Percentiles rank a stretch among this genome's conserved stretches.
phyloP scores from a whole-genome alignment of 192 early-diverging fungal species.

The Funneliformis mosseae region DNA sequence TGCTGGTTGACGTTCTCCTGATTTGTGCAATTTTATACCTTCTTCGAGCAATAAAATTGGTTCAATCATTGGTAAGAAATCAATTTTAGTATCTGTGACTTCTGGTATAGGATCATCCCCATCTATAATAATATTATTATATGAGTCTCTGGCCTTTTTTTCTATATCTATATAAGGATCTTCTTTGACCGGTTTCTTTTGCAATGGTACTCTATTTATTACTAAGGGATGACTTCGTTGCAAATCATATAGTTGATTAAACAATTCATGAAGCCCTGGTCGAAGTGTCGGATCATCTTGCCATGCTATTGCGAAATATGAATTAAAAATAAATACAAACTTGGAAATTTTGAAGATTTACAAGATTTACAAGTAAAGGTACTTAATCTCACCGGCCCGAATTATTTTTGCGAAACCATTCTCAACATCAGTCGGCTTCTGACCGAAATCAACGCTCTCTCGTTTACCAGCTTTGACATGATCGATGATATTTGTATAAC shows the following conservation, averaged over 20 bases:
- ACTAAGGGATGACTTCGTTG: neutral
- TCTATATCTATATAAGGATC: neutral
- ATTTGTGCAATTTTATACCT: conserved; percentile 27
- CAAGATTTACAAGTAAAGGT: neutral
- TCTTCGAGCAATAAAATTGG: conserved; percentile 23
- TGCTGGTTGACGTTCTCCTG: neutral
- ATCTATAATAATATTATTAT: neutral
- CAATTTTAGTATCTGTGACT: conserved; percentile 5
- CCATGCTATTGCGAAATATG: neutral
- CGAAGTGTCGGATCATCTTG: conserved; percentile 9
- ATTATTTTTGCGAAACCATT: conserved; percentile 4
- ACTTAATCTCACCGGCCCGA: neutral
- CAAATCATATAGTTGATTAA: conserved; percentile 9
- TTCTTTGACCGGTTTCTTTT: neutral
- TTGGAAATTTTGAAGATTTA: neutral
- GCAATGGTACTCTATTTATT: too few relatives aligned
- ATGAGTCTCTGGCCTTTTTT: neutral
- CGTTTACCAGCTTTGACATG: conserved; percentile 19
- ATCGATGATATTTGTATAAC: conserved; percentile 17
- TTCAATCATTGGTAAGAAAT: neutral
- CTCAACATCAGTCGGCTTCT: neutral
- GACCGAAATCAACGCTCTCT: neutral
- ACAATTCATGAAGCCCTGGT: neutral
- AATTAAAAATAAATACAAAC: neutral
- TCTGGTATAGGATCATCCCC: conserved; percentile 3